phyloP scores from a whole-genome alignment of 805 yeast genomes.

The Monosporozyma servazzii region DNA sequence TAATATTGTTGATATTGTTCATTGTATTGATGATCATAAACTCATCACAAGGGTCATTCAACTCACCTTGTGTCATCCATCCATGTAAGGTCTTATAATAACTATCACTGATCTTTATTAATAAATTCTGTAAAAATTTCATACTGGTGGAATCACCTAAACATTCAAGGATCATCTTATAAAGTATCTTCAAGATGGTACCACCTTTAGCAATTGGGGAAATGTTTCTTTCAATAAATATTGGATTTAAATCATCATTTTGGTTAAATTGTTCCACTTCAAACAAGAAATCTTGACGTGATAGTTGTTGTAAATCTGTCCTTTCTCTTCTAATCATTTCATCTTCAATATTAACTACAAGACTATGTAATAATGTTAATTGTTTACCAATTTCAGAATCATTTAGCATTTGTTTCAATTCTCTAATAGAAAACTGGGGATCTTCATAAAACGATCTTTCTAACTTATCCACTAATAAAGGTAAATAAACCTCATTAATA shows the following conservation, averaged over 20 bases:
- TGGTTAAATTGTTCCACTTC: constrained; percentile 29
- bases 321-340: constrained; percentile 36
- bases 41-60: constrained; percentile 75
- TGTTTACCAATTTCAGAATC: constrained; percentile 30
- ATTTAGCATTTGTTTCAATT: constrained; percentile 44
- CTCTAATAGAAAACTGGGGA: constrained; percentile 46
- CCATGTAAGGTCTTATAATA: constrained; percentile 59
- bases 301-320: constrained; percentile 37
- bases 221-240: constrained; percentile 39
- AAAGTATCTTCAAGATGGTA: constrained; percentile 51
- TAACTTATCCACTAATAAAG: constrained; percentile 33
- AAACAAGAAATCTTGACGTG: constrained; percentile 26
- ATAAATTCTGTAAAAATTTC: constrained; percentile 40
- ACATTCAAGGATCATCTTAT: constrained; percentile 43
- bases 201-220: constrained; percentile 72
- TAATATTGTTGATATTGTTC: constrained; percentile 8
- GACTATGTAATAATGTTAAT: constrained; percentile 49
- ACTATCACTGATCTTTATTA: constrained; percentile 49
- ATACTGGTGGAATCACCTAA: constrained; percentile 58
- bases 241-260: constrained; percentile 22
- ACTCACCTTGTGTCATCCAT: constrained; percentile 72
- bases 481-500: constrained; percentile 31
- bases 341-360: constrained; percentile 41
- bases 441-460: constrained; percentile 46
- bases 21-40: constrained; percentile 52